Evolutionary conservation across 179 eudicot species (phyloP).

Genomic region (Heliamphora pulchella): DNA sequence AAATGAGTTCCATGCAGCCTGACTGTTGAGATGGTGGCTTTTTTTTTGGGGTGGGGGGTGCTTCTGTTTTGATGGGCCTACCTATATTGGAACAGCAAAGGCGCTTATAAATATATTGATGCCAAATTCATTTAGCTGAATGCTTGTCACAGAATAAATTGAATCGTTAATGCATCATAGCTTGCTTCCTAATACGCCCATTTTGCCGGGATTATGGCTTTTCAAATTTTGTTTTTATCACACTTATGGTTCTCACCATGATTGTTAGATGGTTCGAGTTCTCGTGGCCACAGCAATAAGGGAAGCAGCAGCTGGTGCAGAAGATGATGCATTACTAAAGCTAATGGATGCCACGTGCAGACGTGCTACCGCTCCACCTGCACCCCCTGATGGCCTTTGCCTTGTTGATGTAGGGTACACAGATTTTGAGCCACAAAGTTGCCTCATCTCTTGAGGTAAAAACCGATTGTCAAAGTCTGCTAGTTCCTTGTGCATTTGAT

Average conservation of each 20-base stretch:
- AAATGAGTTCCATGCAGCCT: neutral
- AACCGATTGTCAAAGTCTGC: constrained; percentile 1
- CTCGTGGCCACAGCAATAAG: constrained; percentile 83
- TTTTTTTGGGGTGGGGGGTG: too few relatives aligned
- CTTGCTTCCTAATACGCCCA: neutral
- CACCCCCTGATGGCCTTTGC: constrained; percentile 95
- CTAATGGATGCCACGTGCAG: constrained; percentile 82
- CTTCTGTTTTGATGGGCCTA: neutral
- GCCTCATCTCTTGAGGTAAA: constrained; percentile 42
- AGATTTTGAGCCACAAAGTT: constrained; percentile 43
- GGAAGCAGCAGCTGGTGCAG: constrained; percentile 94
- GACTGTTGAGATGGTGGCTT: neutral
- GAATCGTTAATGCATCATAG: neutral
- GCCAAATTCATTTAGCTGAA: neutral
- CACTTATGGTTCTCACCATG: constrained; percentile 5
- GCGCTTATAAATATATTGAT: neutral
- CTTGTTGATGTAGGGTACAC: constrained; percentile 83
- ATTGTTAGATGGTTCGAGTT: constrained; percentile 77
- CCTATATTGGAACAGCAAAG: neutral
- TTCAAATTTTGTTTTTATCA: neutral
- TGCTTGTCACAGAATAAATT: neutral
- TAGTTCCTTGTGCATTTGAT: neutral
- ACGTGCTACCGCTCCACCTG: constrained; percentile 95
- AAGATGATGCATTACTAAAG: constrained; percentile 58
- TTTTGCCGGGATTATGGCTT: neutral